These are phyloP conservation scores for Kwoniella dendrophila DNA, from an alignment of 768 basidiomycete species.

Conservation along the genomic window DNA sequence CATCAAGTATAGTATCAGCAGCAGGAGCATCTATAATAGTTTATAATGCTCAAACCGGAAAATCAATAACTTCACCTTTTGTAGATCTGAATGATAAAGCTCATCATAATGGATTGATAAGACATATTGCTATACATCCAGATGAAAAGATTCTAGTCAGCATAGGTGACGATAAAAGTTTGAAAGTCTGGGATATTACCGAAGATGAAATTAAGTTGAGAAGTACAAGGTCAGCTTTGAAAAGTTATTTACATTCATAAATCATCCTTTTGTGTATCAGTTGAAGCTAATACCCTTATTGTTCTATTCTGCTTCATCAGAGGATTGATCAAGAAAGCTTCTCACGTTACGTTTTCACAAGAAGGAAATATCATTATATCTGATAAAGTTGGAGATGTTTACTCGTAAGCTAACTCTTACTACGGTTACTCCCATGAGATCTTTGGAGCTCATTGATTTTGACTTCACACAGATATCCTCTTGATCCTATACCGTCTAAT, in stretches of 20 bases:
- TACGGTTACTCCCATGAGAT: too few species aligned
- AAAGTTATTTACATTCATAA: constrained; percentile 25
- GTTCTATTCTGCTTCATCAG: constrained; percentile 58
- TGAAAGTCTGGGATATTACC: constrained; percentile 71
- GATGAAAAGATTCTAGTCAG: constrained; percentile 61
- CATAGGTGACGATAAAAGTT: constrained; percentile 73
- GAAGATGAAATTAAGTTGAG: constrained; percentile 61
- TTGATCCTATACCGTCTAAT: constrained; percentile 20
- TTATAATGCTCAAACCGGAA: constrained; percentile 15
- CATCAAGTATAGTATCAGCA: constrained; percentile 21
- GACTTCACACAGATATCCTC: constrained; percentile 16
- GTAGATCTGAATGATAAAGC: constrained; percentile 10
- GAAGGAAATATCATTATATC: constrained; percentile 74
- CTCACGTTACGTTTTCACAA: constrained; percentile 66
- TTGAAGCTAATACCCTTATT: too few species aligned
- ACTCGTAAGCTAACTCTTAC: constrained; percentile 62
- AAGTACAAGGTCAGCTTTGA: constrained; percentile 64
- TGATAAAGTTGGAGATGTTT: constrained; percentile 95
- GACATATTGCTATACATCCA: constrained; percentile 38
- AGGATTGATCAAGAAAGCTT: constrained; percentile 81
- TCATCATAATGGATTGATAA: constrained; percentile 31
- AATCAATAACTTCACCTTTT: constrained; percentile 14
- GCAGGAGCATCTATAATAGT: constrained; percentile 28
- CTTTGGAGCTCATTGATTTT: neutral
- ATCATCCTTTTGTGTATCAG: too few species aligned